phyloP scores from a whole-genome alignment of 2,329 filamentous ascomycete species.

The Penicillium digitatum region DNA sequence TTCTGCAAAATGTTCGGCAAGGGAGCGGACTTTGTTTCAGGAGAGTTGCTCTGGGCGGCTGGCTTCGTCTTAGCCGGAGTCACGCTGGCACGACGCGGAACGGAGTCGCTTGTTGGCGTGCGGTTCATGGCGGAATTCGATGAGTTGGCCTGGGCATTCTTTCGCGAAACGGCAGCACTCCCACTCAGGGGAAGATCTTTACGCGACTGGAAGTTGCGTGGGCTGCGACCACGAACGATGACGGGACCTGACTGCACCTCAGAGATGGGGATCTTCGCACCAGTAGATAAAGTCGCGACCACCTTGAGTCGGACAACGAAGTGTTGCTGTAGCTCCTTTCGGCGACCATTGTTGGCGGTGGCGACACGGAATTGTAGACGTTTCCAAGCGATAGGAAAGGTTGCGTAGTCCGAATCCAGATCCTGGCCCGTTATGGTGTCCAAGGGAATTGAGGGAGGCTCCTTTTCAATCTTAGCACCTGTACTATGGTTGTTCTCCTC shows the following conservation, averaged over 20 bases:
- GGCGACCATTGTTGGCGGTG: constrained; percentile 90
- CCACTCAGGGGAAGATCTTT: constrained; percentile 88
- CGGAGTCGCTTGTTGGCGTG: constrained; percentile 31
- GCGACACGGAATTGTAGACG: constrained; percentile 90
- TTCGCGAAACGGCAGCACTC: constrained; percentile 72
- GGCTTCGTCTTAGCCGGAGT: constrained; percentile 30
- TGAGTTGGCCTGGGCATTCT: constrained; percentile 52
- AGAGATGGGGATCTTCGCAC: constrained; percentile 73
- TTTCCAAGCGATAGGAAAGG: constrained; percentile 92
- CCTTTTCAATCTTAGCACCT: constrained; percentile 70
- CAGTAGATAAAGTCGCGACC: constrained; percentile 75
- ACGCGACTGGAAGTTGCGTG: constrained; percentile 87
- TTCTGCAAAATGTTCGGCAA: constrained; percentile 27
- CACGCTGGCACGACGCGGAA: constrained; percentile 25
- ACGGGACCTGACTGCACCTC: constrained; percentile 86
- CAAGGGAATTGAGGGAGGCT: constrained; percentile 77
- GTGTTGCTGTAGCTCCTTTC: constrained; percentile 94
- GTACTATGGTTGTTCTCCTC: constrained; percentile 27
- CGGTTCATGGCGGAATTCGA: constrained; percentile 30
- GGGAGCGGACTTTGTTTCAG: constrained; percentile 31
- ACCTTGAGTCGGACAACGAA: constrained; percentile 88
- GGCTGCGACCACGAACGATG: constrained; percentile 88
- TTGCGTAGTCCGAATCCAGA: constrained; percentile 75
- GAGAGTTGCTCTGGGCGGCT: constrained; percentile 34
- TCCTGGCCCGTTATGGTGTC: constrained; percentile 63